A percentile compares a stretch with the other conserved stretches of the same genome.
Evolutionary conservation across 2,329 filamentous ascomycete genomes (phyloP).

Genomic region (Pseudogymnoascus sp.): DNA sequence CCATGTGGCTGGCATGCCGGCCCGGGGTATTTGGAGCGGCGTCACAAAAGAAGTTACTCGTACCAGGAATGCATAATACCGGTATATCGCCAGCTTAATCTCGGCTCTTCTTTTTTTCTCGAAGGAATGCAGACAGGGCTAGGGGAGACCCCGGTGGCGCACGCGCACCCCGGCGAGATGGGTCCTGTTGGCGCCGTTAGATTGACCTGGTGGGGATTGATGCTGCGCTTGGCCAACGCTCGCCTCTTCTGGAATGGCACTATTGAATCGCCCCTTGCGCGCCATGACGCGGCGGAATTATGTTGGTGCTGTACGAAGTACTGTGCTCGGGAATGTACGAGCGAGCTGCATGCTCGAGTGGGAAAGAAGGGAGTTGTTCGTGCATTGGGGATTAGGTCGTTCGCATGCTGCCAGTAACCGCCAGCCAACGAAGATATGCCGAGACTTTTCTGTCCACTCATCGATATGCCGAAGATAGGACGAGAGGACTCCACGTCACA

Average conservation of each 20-base stretch:
- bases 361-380: background rate
- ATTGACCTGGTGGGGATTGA: background rate
- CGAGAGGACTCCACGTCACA: background rate
- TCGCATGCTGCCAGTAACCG: background rate
- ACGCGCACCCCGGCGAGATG: background rate
- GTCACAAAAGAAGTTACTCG: too few species aligned
- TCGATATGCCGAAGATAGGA: background rate
- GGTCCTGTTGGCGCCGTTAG: conserved; percentile 5
- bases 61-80: background rate
- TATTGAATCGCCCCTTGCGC: background rate
- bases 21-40: background rate
- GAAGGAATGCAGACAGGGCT: background rate
- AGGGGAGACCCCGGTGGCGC: background rate
- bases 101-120: conserved; percentile 9
- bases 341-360: background rate
- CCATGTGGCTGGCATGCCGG: conserved; percentile 1
- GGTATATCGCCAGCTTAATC: conserved; percentile 3
- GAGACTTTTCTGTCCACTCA: background rate
- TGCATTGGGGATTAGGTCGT: background rate
- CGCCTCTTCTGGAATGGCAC: conserved; percentile 4
- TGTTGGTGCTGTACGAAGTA: background rate
- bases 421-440: background rate
- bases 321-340: background rate
- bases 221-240: background rate
- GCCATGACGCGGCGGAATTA: conserved; percentile 2